Conservation (phyloP, 305 asterid species). For the Fraxinus floribunda region DNA sequence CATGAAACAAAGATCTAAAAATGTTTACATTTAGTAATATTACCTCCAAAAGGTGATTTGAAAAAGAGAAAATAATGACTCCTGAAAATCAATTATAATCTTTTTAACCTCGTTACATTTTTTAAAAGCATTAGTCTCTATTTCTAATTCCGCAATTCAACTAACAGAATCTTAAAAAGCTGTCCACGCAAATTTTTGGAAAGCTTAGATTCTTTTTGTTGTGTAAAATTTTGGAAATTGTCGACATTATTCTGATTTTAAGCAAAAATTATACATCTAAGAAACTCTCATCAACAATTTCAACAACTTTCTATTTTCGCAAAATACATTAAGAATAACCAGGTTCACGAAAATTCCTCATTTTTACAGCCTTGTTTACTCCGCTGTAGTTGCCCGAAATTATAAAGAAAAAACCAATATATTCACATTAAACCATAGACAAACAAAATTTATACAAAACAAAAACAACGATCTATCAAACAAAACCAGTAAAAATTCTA, state of each 20-base stretch:
- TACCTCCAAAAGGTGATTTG: neutral
- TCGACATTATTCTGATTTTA: neutral
- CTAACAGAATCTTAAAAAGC: neutral
- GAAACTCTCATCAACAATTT: slow-evolving; percentile 19
- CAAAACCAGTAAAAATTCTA: neutral
- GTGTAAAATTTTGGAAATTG: neutral
- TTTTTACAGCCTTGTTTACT: neutral
- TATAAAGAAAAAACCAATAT: slow-evolving; percentile 12
- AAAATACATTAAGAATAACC: neutral
- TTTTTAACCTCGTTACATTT: neutral
- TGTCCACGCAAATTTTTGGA: neutral
- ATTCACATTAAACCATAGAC: neutral
- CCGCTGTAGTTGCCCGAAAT: neutral
- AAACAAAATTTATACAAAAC: slow-evolving; percentile 14
- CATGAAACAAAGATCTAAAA: neutral
- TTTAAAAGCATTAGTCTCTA: neutral
- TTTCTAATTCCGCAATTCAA: neutral
- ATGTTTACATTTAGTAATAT: neutral
- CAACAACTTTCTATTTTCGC: neutral
- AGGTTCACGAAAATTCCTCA: neutral
- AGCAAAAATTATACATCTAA: neutral
- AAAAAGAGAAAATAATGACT: neutral
- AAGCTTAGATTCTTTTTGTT: neutral
- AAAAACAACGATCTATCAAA: neutral
- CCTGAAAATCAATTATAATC: neutral